Evolutionary conservation across 805 yeast species (phyloP).

Genomic region (Phaffomyces antillensis): DNA sequence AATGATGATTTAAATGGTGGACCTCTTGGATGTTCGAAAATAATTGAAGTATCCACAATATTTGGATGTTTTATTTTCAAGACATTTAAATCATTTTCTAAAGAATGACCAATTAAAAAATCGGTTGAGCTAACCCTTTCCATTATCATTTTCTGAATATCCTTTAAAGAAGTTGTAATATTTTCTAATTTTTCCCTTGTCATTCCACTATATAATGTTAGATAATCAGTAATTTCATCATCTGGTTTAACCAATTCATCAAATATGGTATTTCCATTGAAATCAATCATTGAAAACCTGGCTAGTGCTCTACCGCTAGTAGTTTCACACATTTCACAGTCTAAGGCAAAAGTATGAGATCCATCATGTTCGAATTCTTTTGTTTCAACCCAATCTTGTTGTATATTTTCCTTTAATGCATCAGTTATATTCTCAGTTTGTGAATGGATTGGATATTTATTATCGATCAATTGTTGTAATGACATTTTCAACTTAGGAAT

Average conservation of each 20-base stretch:
- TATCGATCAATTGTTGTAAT: conserved; percentile 37
- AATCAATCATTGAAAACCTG: conserved; percentile 68
- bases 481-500: conserved; percentile 49
- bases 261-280: conserved; percentile 49
- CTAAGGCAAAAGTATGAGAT: conserved; percentile 68
- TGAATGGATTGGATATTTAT: conserved; percentile 59
- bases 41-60: conserved; percentile 73
- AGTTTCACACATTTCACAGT: conserved; percentile 88
- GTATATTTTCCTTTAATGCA: conserved; percentile 5
- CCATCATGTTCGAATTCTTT: conserved; percentile 45
- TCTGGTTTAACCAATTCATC: conserved; percentile 78
- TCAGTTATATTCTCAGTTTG: conserved; percentile 15
- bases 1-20: conserved; percentile 76
- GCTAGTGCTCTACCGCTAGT: conserved; percentile 61
- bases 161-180: conserved; percentile 58
- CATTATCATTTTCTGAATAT: conserved; percentile 56
- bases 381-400: conserved; percentile 50
- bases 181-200: conserved; percentile 57
- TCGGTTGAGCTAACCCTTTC: conserved; percentile 47
- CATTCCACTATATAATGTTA: conserved; percentile 83
- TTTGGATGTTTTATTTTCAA: conserved; percentile 64
- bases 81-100: conserved; percentile 74
- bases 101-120: conserved; percentile 80
- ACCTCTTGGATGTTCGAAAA: conserved; percentile 77
- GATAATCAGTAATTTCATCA: conserved; percentile 67